phyloP scores from a whole-genome alignment of 2,329 filamentous ascomycete species.

The Corynespora cassiicola region DNA sequence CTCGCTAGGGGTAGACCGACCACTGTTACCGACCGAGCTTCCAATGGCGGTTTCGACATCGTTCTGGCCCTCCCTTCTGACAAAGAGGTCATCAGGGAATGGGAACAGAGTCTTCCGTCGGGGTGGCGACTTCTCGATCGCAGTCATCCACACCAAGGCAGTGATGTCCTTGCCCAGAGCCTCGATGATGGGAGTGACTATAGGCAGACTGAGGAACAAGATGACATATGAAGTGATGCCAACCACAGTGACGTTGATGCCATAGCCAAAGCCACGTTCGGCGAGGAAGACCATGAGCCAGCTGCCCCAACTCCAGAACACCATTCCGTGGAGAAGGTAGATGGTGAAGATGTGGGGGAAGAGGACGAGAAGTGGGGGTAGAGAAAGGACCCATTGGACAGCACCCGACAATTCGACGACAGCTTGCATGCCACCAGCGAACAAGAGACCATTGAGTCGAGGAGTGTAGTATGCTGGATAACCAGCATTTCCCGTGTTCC shows the following conservation, averaged over 20 bases:
- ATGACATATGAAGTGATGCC: slow-evolving; percentile 44
- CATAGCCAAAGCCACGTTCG: slow-evolving; percentile 35
- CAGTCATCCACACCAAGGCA: slow-evolving; percentile 43
- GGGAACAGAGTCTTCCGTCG: slow-evolving; percentile 40
- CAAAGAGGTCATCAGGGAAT: slow-evolving; percentile 28
- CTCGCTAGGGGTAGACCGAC: background rate
- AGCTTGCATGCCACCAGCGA: slow-evolving; percentile 46
- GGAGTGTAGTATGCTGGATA: slow-evolving; percentile 55
- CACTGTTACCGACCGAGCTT: background rate
- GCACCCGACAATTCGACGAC: slow-evolving; percentile 42
- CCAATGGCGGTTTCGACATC: slow-evolving; percentile 10
- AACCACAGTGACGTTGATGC: slow-evolving; percentile 42
- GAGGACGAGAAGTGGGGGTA: slow-evolving; percentile 47
- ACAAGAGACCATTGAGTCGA: slow-evolving; percentile 52
- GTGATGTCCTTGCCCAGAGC: slow-evolving; percentile 49
- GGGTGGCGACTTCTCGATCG: slow-evolving; percentile 42
- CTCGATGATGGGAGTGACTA: slow-evolving; percentile 48
- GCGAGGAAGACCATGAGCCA: slow-evolving; percentile 46
- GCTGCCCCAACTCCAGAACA: slow-evolving; percentile 53
- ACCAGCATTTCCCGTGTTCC: slow-evolving; percentile 38
- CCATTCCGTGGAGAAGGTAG: slow-evolving; percentile 55
- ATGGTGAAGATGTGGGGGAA: slow-evolving; percentile 60
- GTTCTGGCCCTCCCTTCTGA: slow-evolving; percentile 4
- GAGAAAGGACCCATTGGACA: slow-evolving; percentile 51
- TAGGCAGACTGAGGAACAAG: slow-evolving; percentile 40